Base-by-base conservation (phyloP, 2,329 filamentous ascomycete species). In the Podosphaera aphanis region DNA sequence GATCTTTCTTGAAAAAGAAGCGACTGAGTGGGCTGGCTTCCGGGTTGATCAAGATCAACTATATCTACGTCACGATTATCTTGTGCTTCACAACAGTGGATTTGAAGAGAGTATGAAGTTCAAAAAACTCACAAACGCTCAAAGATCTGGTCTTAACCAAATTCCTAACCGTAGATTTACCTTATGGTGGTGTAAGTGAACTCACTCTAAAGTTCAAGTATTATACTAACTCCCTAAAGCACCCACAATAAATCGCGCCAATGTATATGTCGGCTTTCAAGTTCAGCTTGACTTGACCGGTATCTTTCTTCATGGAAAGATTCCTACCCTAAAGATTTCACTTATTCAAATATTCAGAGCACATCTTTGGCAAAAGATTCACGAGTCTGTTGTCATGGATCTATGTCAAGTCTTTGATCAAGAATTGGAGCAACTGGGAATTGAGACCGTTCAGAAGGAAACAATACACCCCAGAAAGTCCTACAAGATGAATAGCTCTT, bases 401-500 rank as follows among this genome's bases (percentile, higher is more conserved):
- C 64, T 98, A 58, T 95, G 90, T 55, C 92, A 98, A 60, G 90
- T 98, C 13, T 93, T 98, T 55, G 90, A 98, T 54, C 88, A 95
- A 59, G 90, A 98, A 60, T 67, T 98, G 38, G 90, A 98, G 62
- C 85, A 90, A 27, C 69, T 98, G 3, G 86, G 86, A 31, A 94
- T 98, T 48, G 90, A 98, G 63, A 92, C 85, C 2, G 90, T 95
- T 3, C 90, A 98, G 60, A 98, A 98, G 64, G 90, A 98, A 66
- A 95, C 90, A 0, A 98, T 98, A 49, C 90, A 98, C 67, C 90
- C 90, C 45, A 75, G 90, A 74, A 98, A 98, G 65, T 94, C 85
- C 3, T 98, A 98, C 74, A 98, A 98, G 74, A 98, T 98, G 90
- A 98, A 98, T 69, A 94, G 86, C 57, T 95, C 88, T 48, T 95